These are phyloP conservation scores for Lactarius vividus DNA, from an alignment of 768 basidiomycete genomes.

Conservation along the genomic window DNA sequence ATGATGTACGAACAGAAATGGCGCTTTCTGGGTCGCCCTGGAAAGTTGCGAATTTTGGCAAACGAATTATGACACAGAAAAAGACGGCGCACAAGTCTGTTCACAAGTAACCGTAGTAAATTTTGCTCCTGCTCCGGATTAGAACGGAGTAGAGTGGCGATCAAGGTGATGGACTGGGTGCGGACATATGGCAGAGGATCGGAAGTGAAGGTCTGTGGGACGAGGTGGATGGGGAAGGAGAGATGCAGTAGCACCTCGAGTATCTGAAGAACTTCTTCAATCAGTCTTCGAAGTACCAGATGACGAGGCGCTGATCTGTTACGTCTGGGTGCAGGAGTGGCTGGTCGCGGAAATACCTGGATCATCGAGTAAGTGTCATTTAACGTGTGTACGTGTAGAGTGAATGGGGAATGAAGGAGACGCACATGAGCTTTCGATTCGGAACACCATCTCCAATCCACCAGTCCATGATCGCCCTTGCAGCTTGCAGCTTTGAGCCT, in stretches of 20 bases:
- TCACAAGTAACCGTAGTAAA: slow-evolving; percentile 84
- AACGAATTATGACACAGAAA: background rate
- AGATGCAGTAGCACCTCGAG: slow-evolving; percentile 61
- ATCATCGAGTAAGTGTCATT: background rate
- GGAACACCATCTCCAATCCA: slow-evolving; percentile 95
- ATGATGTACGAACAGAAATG: slow-evolving; percentile 85
- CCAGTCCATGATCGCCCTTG: slow-evolving; percentile 94
- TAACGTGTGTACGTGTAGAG: background rate
- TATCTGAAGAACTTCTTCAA: slow-evolving; percentile 91
- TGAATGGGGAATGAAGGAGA: slow-evolving; percentile 18
- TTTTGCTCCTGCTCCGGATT: slow-evolving; percentile 99
- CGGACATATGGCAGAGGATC: slow-evolving; percentile 89
- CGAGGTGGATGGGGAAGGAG: background rate
- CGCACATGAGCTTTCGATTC: slow-evolving; percentile 79
- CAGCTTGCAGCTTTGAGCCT: slow-evolving; percentile 83
- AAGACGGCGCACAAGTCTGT: slow-evolving; percentile 71
- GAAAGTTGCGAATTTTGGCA: slow-evolving; percentile 1
- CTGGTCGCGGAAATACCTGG: slow-evolving; percentile 90
- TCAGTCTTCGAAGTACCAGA: slow-evolving; percentile 97
- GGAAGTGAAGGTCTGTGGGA: slow-evolving; percentile 62
- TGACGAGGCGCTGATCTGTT: slow-evolving; percentile 68
- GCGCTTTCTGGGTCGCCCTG: slow-evolving; percentile 89
- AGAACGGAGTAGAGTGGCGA: slow-evolving; percentile 75
- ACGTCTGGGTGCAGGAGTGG: slow-evolving; percentile 59
- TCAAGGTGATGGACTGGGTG: slow-evolving; percentile 74